Evolutionary conservation across 148 eudicot genomes (phyloP).

Genomic region (Rhododendron simsii): DNA sequence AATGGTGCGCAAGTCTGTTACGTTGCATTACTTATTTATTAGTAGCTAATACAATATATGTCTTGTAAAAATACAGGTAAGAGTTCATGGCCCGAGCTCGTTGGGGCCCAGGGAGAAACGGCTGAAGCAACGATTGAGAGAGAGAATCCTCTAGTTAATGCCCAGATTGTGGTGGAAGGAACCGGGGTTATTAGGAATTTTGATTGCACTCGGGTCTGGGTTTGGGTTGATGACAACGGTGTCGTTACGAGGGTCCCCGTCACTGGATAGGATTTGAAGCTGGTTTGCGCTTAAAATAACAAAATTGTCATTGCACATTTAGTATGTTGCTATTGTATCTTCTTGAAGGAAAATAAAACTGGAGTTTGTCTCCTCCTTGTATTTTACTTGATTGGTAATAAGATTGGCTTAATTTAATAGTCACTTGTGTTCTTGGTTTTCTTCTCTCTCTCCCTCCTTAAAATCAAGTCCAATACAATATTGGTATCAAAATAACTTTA

Average conservation of each 20-base stretch:
- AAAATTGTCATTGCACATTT: too few species aligned
- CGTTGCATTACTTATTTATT: too few species aligned
- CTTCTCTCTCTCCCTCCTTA: too few species aligned
- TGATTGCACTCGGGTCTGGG: conserved; percentile 14
- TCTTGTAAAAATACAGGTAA: conserved; percentile 17
- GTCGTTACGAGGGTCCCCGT: conserved; percentile 3
- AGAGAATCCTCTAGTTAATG: conserved; percentile 14
- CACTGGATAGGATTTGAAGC: conserved; percentile 5
- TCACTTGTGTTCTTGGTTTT: too few species aligned
- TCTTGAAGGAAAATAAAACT: background rate
- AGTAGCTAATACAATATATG: too few species aligned
- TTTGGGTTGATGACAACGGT: conserved; percentile 14
- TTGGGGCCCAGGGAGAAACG: conserved; percentile 11
- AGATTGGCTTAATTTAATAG: too few species aligned
- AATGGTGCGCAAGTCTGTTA: too few species aligned
- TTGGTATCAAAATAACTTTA: too few species aligned
- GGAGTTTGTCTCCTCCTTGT: background rate
- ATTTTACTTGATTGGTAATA: too few species aligned
- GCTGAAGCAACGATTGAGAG: background rate
- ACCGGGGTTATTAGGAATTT: background rate
- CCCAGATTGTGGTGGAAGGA: conserved; percentile 9
- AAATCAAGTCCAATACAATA: too few species aligned
- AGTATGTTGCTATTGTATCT: background rate
- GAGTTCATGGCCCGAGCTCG: conserved; percentile 32
- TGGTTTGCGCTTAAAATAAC: background rate